Percentiles rank a stretch among this genome's conserved stretches.
Conservation (phyloP, 768 basidiomycete species). For the Suillus hirtellus region DNA sequence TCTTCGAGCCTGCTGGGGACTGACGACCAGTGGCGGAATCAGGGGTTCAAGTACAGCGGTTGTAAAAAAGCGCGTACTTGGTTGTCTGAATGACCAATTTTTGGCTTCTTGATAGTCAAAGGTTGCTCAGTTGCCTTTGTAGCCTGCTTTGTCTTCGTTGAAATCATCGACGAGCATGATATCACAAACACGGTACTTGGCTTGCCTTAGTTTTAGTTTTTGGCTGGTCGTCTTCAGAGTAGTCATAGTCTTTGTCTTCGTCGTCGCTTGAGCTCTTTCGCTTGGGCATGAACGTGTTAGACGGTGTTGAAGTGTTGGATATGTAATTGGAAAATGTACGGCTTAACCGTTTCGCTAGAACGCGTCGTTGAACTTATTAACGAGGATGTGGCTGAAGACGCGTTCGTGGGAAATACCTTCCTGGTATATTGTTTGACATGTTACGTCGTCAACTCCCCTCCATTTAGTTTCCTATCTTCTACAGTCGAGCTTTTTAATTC, state of each 20-base stretch:
- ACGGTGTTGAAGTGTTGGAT: not conserved
- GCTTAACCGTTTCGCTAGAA: not conserved
- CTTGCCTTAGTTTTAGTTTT: not conserved
- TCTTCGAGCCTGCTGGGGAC: constrained; percentile 15
- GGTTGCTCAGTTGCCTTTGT: constrained; percentile 15
- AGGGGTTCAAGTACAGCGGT: constrained; percentile 17
- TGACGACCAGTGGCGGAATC: constrained; percentile 11
- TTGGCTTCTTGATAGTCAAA: constrained; percentile 40
- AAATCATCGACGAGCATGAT: not conserved
- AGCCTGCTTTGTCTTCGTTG: not conserved
- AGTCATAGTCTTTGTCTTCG: constrained; percentile 22
- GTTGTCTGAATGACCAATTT: constrained; percentile 15
- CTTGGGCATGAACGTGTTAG: constrained; percentile 16
- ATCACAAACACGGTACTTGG: not conserved
- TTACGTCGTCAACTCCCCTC: constrained; percentile 23
- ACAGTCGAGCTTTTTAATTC: constrained; percentile 16
- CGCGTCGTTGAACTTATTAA: constrained; percentile 18
- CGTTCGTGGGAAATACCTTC: constrained; percentile 26
- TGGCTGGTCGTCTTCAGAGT: not conserved
- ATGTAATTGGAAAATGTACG: not conserved
- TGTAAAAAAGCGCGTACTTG: constrained; percentile 7
- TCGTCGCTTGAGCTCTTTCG: constrained; percentile 20
- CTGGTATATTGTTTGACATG: constrained; percentile 30
- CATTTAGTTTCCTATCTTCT: constrained; percentile 13
- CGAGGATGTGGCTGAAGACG: constrained; percentile 6